A percentile compares a stretch with the other conserved stretches of the same genome.
Conservation (phyloP, 805 yeast genomes). For the Nakazawaea laoshanensis region DNA sequence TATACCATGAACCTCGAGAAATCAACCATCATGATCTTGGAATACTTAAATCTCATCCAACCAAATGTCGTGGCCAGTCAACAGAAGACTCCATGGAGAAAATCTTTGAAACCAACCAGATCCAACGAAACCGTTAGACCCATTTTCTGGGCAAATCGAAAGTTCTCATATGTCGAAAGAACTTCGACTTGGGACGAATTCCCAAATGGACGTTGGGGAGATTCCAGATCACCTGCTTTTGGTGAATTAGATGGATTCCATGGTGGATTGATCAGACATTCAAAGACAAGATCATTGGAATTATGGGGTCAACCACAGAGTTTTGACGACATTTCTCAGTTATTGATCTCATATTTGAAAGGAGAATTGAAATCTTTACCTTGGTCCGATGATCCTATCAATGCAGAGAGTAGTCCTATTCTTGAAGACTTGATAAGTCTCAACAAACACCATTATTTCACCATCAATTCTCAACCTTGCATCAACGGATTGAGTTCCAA, state of each 20-base stretch:
- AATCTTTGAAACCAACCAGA: conserved; percentile 75
- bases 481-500: conserved; percentile 70
- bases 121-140: conserved; percentile 82
- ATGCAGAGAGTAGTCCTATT: conserved; percentile 64
- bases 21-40: conserved; percentile 82
- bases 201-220: conserved; percentile 99
- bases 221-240: conserved; percentile 94
- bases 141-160: conserved; percentile 93
- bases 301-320: conserved; percentile 81
- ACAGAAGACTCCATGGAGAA: conserved; percentile 77
- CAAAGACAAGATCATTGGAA: conserved; percentile 69
- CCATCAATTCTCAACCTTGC: conserved; percentile 93
- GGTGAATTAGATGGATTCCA: conserved; percentile 84
- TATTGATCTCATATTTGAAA: conserved; percentile 61
- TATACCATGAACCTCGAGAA: conserved; percentile 97
- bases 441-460: conserved; percentile 61
- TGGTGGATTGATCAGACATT: conserved; percentile 72
- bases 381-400: conserved; percentile 91
- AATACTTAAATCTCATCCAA: conserved; percentile 49
- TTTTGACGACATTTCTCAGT: conserved; percentile 47
- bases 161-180: conserved; percentile 79
- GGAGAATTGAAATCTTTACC: conserved; percentile 75
- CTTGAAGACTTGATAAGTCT: conserved; percentile 50
- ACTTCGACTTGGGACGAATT: conserved; percentile 97
- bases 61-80: conserved; percentile 17